Evolutionary conservation across 2,329 filamentous ascomycete species (phyloP).

Genomic region (Thelonectria discophora): DNA sequence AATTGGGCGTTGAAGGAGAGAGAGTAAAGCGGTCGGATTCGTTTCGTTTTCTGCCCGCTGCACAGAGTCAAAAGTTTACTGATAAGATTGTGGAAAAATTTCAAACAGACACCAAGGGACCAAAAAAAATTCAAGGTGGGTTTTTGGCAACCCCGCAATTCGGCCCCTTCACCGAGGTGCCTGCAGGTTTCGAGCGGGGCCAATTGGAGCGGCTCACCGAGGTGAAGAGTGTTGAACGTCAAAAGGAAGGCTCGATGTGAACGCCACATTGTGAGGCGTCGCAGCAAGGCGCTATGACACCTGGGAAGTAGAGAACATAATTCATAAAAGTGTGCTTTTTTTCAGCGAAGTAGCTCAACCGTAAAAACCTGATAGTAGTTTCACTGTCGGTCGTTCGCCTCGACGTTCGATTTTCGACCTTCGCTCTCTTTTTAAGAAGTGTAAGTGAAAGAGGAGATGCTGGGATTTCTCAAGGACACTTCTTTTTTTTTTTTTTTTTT

Average conservation of each 20-base stretch:
- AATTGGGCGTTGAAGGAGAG: constrained; percentile 4
- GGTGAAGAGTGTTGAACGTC: neutral
- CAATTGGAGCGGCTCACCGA: constrained; percentile 20
- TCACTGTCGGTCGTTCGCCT: neutral
- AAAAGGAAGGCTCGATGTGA: neutral
- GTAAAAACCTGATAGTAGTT: neutral
- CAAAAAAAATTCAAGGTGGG: constrained; percentile 38
- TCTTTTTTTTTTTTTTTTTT: too few species aligned
- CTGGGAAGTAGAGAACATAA: too few species aligned
- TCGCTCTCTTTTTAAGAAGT: neutral
- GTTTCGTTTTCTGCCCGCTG: constrained; percentile 16
- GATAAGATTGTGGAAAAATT: constrained; percentile 50
- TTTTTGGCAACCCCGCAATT: constrained; percentile 43
- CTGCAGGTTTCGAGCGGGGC: too few species aligned
- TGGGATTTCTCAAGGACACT: too few species aligned
- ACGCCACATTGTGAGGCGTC: too few species aligned
- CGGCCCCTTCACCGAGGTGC: constrained; percentile 10
- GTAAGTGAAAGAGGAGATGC: too few species aligned
- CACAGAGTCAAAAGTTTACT: constrained; percentile 17
- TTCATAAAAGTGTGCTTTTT: neutral
- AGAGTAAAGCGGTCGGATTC: neutral
- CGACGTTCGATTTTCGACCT: neutral
- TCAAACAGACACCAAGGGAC: constrained; percentile 33
- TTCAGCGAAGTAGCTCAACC: neutral
- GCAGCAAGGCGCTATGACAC: too few species aligned